Conservation (phyloP, 495 filamentous ascomycete genomes). For the Neurospora sp. region DNA sequence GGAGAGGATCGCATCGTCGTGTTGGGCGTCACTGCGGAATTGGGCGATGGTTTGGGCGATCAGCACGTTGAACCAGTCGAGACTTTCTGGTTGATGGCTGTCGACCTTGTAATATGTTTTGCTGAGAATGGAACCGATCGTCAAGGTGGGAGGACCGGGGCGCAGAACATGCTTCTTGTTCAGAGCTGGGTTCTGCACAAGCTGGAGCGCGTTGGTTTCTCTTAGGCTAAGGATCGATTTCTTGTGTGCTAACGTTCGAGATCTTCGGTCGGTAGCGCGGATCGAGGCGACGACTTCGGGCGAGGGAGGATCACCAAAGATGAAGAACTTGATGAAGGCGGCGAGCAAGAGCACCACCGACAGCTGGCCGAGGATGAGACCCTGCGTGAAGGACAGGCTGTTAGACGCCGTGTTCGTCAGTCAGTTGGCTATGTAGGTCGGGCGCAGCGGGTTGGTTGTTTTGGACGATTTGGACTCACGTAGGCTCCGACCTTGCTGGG, state of each 20-base stretch:
- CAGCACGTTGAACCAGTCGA: slow-evolving; percentile 99
- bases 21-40: slow-evolving; percentile 78
- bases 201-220: slow-evolving; percentile 31
- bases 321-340: slow-evolving; percentile 99
- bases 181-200: slow-evolving; percentile 31
- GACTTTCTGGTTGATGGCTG: slow-evolving; percentile 92
- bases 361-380: slow-evolving; percentile 86
- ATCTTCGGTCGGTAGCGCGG: slow-evolving; percentile 58
- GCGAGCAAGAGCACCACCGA: slow-evolving; percentile 83
- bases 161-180: slow-evolving; percentile 70
- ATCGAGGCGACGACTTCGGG: slow-evolving; percentile 60
- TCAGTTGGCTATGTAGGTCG: slow-evolving; percentile 1
- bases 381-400: slow-evolving; percentile 85
- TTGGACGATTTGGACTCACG: slow-evolving; percentile 23
- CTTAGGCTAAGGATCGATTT: slow-evolving; percentile 55
- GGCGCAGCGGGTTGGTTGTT: not conserved
- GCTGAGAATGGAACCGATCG: slow-evolving; percentile 79
- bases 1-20: slow-evolving; percentile 88
- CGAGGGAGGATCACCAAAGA: slow-evolving; percentile 87
- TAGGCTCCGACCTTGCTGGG: slow-evolving; percentile 34
- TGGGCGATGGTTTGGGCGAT: slow-evolving; percentile 96
- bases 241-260: slow-evolving; percentile 53
- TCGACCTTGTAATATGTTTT: slow-evolving; percentile 98
- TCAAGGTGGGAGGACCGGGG: slow-evolving; percentile 47
- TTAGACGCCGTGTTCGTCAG: slow-evolving; percentile 2